These are phyloP conservation scores for Triticum dicoccoides DNA, from an alignment of 176 grass and related monocot species.

Conservation along the genomic window DNA sequence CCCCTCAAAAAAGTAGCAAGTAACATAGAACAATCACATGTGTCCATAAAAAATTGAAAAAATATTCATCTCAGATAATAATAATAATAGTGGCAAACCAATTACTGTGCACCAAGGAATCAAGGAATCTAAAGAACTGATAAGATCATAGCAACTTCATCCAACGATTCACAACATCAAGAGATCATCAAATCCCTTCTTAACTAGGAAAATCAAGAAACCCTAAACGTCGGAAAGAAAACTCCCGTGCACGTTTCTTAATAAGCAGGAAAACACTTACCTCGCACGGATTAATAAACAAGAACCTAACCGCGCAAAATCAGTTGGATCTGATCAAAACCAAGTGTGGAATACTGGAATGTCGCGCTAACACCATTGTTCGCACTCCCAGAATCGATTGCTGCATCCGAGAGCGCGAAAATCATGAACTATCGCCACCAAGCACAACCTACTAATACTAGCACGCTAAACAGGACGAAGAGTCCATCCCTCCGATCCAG, in stretches of 20 bases:
- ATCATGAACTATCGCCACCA: neutral
- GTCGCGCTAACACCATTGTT: neutral
- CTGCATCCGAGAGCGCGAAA: neutral
- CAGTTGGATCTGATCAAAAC: neutral
- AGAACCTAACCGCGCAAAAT: neutral
- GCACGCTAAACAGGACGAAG: neutral
- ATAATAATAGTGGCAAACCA: neutral
- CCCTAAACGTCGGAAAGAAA: neutral
- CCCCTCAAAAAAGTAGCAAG: neutral
- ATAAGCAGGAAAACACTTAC: neutral
- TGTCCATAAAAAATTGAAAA: neutral
- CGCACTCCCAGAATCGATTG: neutral
- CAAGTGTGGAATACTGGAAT: neutral
- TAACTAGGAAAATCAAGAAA: neutral
- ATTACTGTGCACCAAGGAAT: neutral
- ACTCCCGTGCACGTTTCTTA: neutral
- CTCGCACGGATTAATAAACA: neutral
- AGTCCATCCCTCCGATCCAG: neutral
- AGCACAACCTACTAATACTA: neutral
- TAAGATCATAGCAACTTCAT: neutral
- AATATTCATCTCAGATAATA: neutral
- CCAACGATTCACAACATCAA: neutral
- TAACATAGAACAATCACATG: neutral
- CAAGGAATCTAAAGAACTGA: neutral
- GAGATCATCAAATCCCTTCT: neutral